Conservation (phyloP, 73 alveolate genomes). For the Uronychia binucleata region DNA sequence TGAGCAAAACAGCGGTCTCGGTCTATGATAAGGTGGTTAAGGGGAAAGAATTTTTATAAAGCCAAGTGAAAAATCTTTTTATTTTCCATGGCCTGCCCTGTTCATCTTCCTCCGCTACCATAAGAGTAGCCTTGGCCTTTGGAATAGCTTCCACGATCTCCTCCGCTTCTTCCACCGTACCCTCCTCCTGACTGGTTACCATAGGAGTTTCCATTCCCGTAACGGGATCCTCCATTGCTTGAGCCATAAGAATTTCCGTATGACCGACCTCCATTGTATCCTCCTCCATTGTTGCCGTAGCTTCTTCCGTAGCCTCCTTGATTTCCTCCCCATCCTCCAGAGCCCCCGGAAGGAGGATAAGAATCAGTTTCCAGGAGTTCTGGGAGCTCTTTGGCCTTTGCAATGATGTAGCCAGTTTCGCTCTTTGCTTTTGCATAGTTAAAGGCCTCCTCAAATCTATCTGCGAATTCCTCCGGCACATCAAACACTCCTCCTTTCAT, state of each 20-base stretch:
- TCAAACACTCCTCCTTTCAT: constrained; percentile 31
- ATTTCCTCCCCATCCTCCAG: constrained; percentile 10
- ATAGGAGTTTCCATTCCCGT: neutral
- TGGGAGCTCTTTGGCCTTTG: constrained; percentile 32
- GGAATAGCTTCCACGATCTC: constrained; percentile 12
- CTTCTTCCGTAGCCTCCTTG: constrained; percentile 32
- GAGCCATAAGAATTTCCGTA: constrained; percentile 10
- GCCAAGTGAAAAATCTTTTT: neutral
- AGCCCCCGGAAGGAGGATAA: neutral
- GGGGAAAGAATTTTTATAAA: neutral
- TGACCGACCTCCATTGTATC: constrained; percentile 8
- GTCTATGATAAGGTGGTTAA: neutral
- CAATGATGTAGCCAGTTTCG: neutral
- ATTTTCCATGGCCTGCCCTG: too few species aligned
- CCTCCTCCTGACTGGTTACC: constrained; percentile 20
- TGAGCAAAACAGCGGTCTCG: neutral
- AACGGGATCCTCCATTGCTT: neutral
- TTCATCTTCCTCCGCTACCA: neutral
- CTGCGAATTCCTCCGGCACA: constrained; percentile 20
- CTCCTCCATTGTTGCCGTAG: constrained; percentile 21
- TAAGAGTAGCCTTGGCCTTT: neutral
- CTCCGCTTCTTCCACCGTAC: constrained; percentile 6
- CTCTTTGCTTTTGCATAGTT: neutral
- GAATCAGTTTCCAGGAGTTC: constrained; percentile 27
- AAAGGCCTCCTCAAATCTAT: constrained; percentile 7